Base-by-base conservation (phyloP, 768 basidiomycete species). In the Leccinum variicolor region DNA sequence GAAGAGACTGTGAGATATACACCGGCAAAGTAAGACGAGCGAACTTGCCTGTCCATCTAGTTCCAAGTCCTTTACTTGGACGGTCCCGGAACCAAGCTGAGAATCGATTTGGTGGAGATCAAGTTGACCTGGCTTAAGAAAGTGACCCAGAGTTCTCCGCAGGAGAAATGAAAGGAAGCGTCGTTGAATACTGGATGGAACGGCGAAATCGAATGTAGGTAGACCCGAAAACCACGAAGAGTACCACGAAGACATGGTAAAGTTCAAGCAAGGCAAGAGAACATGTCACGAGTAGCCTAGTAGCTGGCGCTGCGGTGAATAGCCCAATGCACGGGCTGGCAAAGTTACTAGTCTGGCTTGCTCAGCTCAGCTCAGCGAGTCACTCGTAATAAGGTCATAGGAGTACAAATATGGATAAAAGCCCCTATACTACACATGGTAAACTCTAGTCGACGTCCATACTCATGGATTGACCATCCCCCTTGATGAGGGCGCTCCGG, bases 91-190 rank as follows among this genome's bases (percentile, higher is more conserved):
- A n/a, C 92, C 89, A 65, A 98, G 87, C 73, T 96, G 92, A 28
- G 92, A 90, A 65, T 96, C 92, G 64, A 97, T 88, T 74, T 92
- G 86, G 55, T 87, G 81, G 52, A 84, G 78, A 74, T 97, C 91
- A 56, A 97, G 82, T 66, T 94, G 94, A 15, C 92, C 94, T 10
- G 90, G 91, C 69, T 88, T 90, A 54, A 98, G 81, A 59, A 97
- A 81, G 68, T 89, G 89, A 11, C 95, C 95, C 0, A 98, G 76
- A 8, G 84, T 81, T 66, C 85, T 86, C 79, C 86, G 89, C 60
- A 98, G 81, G 53, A 93, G 75, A 70, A 94, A 98, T 1, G 94
- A 94, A 34, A 98, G 79, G 75, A 98, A 94, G 56, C 92, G 84
- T 53, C 86, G 80, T 76, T 97, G 94, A 48, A 98, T 87, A 55